Conservation (phyloP, 202 grass and related monocot species). For the Schoenoplectus tabernaemontani region DNA sequence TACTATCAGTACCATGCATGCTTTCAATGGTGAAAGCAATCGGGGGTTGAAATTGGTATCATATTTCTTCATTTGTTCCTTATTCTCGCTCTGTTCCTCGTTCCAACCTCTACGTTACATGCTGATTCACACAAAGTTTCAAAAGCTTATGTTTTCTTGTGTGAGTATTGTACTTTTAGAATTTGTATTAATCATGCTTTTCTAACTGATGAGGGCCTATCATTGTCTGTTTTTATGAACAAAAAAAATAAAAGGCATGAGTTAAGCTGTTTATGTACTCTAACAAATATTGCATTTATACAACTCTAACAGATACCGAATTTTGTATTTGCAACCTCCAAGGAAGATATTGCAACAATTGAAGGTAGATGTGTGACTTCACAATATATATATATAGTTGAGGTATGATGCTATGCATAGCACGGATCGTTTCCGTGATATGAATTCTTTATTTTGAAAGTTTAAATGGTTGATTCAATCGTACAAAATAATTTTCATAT, state of each 20-base stretch:
- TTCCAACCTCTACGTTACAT: neutral
- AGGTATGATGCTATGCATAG: too few relatives aligned
- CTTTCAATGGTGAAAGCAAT: slow-evolving; percentile 6
- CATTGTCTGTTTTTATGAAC: too few relatives aligned
- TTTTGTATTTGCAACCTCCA: neutral
- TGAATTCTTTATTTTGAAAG: too few relatives aligned
- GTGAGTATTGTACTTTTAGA: neutral
- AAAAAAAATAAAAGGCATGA: neutral
- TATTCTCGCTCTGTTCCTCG: neutral
- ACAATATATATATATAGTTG: too few relatives aligned
- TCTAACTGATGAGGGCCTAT: neutral
- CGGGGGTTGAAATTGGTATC: neutral
- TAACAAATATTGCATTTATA: neutral
- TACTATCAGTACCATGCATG: neutral
- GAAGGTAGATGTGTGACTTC: too few relatives aligned
- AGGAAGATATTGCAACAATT: too few relatives aligned
- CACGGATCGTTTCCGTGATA: too few relatives aligned
- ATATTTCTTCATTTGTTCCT: neutral
- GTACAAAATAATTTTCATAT: too few relatives aligned
- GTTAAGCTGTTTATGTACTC: neutral
- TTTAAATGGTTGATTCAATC: too few relatives aligned
- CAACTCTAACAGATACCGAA: too few relatives aligned
- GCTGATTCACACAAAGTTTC: neutral
- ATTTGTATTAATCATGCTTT: neutral
- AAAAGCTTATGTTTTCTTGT: neutral